phyloP scores from a whole-genome alignment of 495 filamentous ascomycete species.

The Penicillium manginii region DNA sequence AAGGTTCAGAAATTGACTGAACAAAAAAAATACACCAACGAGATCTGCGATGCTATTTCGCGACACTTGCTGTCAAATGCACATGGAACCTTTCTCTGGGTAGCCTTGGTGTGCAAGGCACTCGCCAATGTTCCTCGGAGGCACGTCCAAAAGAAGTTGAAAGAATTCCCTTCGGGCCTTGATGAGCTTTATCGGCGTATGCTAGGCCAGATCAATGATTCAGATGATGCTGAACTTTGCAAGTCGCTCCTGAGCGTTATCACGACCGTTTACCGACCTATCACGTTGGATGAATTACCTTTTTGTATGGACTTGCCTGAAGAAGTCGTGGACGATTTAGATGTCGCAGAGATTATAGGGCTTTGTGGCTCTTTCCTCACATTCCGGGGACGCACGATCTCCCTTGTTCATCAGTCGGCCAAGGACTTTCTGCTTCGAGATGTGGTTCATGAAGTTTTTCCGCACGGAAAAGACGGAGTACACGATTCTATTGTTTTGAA shows the following conservation, averaged over 20 bases:
- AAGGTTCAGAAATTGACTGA: neutral
- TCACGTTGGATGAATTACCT: conserved; percentile 30
- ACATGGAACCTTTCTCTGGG: conserved; percentile 11
- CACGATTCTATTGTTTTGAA: conserved; percentile 34
- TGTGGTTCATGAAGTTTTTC: conserved; percentile 18
- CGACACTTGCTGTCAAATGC: conserved; percentile 3
- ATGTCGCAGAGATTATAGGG: conserved; percentile 5
- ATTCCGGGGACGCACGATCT: conserved; percentile 29
- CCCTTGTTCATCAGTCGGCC: conserved; percentile 46
- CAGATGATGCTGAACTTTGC: conserved; percentile 12
- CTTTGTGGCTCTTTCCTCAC: conserved; percentile 22
- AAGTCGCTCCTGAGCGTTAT: conserved; percentile 20
- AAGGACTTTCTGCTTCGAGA: conserved; percentile 39
- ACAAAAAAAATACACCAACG: neutral
- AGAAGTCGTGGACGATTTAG: neutral
- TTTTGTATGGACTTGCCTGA: conserved; percentile 20
- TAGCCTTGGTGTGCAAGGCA: conserved; percentile 4
- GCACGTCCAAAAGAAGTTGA: neutral
- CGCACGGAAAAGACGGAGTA: conserved; percentile 15
- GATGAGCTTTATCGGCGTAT: conserved; percentile 22
- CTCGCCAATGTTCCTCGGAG: neutral
- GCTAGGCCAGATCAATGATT: conserved; percentile 11
- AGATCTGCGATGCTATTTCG: neutral
- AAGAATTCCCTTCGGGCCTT: conserved; percentile 14
- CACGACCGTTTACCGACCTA: conserved; percentile 25